phyloP scores from a whole-genome alignment of 2,329 filamentous ascomycete genomes.

The Pleomassaria siparia region DNA sequence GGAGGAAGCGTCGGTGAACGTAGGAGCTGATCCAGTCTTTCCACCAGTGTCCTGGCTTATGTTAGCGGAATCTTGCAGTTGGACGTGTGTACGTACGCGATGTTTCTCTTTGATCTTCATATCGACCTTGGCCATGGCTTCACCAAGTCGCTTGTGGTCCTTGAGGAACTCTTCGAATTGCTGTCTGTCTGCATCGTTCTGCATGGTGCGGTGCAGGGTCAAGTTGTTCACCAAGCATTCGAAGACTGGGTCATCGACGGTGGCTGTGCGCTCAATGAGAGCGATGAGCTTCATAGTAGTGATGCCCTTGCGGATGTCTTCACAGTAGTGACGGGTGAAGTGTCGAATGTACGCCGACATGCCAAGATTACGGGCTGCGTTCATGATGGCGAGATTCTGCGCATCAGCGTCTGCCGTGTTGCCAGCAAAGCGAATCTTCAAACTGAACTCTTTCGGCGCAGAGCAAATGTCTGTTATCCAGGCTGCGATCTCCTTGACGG shows the following conservation, averaged over 20 bases:
- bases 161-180: constrained; percentile 8
- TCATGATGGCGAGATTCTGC: constrained; percentile 28
- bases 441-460: constrained; percentile 24
- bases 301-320: constrained; percentile 24
- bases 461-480: constrained; percentile 28
- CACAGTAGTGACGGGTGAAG: constrained; percentile 32
- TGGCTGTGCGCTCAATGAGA: constrained; percentile 18
- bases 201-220: constrained; percentile 10
- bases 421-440: constrained; percentile 16
- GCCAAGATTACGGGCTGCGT: constrained; percentile 25
- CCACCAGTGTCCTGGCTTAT: too few species aligned
- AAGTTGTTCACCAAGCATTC: constrained; percentile 33
- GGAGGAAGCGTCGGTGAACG: too few species aligned
- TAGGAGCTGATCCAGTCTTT: too few species aligned
- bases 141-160: background rate
- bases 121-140: background rate
- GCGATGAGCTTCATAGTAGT: constrained; percentile 17
- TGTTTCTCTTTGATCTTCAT: constrained; percentile 1
- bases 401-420: constrained; percentile 14
- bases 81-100: background rate
- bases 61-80: too few species aligned
- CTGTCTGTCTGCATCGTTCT: constrained; percentile 1
- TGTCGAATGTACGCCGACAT: constrained; percentile 33
- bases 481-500: constrained; percentile 16
- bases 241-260: constrained; percentile 28